Evolutionary conservation across 352 stramenopile species (phyloP), one percentile per base, ranked within the genome.

Genomic region (Phytophthora uliginosa): DNA sequence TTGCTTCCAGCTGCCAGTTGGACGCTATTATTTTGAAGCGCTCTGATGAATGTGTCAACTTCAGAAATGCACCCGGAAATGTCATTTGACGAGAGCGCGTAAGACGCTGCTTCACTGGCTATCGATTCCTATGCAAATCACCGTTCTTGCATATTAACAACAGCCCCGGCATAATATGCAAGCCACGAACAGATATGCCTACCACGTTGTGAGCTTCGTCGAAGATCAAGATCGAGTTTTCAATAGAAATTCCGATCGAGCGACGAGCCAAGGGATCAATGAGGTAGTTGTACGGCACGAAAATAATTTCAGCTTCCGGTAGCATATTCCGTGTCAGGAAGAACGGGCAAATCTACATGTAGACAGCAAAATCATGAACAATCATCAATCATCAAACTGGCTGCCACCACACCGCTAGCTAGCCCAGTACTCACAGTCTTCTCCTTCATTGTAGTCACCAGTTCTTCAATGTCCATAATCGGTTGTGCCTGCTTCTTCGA

Each of bases 171-270:
- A 40, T 24, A 38, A 56, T 20, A 20, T 9, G 54, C 31, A 67
- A 59, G 20, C 7, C 1, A 58, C 1, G 18, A 56, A 34, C 13
- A 17, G 1, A 47, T 52, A 47, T 81, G 38, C 28, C 28, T 86
- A 99, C 97, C 57, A 99, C 85, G 78, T 99, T 99, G 87, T 99
- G 98, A 3, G 98, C 98, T 81, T 99, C 98, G 71, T 99, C 98
- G 68, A 99, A 99, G 58, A 99, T 99, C 1, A 99, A 76, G 22
- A 99, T 91, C 0, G 98, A 82, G 80, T 99, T 98, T 51, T 97
- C 84, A 71, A 99, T 98, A 34, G 97, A 94, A 34, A 99, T 95
- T 22, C 98, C 93, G 10, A 98, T 92, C 2, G 97, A 95, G 45
- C 94, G 90, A 13, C 92, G 88, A 6, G 92, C 88, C 45, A 93